Conservation (phyloP, 371 early-diverging fungal genomes). For the Mortierella sp. region DNA sequence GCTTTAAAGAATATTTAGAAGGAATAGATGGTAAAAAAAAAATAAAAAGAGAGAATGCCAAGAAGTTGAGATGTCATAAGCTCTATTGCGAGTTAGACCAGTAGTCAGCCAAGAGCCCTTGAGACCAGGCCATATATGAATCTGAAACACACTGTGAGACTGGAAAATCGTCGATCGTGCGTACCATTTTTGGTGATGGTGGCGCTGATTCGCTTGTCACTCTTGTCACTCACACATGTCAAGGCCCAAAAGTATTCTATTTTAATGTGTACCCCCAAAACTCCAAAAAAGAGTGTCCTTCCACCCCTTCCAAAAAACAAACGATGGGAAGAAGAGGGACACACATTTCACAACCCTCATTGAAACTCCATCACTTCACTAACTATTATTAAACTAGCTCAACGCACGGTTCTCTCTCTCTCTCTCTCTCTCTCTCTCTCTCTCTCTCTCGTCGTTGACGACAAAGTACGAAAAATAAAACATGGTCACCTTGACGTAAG, state of each 20-base stretch:
- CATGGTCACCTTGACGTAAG: constrained; percentile 37
- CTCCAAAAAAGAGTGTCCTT: constrained; percentile 13
- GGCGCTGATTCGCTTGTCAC: too few relatives aligned
- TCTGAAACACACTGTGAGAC: neutral
- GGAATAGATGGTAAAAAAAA: neutral
- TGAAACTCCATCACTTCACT: too few relatives aligned
- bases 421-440: neutral
- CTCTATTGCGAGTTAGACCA: neutral
- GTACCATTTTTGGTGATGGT: too few relatives aligned
- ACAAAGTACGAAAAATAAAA: neutral
- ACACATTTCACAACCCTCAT: neutral
- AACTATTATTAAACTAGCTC: too few relatives aligned
- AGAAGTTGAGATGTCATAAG: neutral
- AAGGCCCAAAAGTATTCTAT: neutral
- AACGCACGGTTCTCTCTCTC: too few relatives aligned
- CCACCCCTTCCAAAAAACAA: neutral
- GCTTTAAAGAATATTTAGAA: neutral
- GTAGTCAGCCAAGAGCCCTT: too few relatives aligned
- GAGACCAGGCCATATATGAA: neutral
- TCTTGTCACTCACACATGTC: neutral
- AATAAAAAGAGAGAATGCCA: neutral
- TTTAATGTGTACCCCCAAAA: constrained; percentile 22
- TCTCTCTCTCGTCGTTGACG: neutral
- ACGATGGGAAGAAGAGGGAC: too few relatives aligned
- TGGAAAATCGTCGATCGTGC: too few relatives aligned